phyloP scores from a whole-genome alignment of 805 yeast genomes.

The Candida parachauliodes region DNA sequence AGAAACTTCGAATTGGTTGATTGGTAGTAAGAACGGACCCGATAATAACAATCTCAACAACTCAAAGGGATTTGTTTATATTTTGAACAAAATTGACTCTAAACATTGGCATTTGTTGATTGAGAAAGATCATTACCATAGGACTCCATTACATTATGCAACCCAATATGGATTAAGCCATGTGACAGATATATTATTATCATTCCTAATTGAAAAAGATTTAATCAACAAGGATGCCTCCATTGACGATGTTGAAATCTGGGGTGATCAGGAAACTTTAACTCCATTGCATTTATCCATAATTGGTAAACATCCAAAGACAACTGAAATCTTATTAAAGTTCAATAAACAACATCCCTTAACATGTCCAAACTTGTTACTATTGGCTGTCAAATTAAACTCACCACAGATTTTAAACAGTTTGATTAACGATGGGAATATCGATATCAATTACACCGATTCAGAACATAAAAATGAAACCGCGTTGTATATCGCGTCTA shows the following conservation, averaged over 20 bases:
- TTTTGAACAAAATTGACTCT: constrained; percentile 47
- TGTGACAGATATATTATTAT: constrained; percentile 55
- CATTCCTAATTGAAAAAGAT: constrained; percentile 55
- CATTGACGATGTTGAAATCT: constrained; percentile 51
- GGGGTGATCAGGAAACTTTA: constrained; percentile 78
- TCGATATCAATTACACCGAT: constrained; percentile 63
- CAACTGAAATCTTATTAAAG: constrained; percentile 57
- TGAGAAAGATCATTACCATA: constrained; percentile 67
- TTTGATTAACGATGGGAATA: constrained; percentile 52
- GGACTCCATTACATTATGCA: constrained; percentile 89
- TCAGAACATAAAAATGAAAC: constrained; percentile 63
- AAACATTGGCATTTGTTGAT: constrained; percentile 34
- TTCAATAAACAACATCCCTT: constrained; percentile 39
- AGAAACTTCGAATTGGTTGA: constrained; percentile 44
- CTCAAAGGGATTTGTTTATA: constrained; percentile 50
- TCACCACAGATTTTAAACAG: constrained; percentile 53
- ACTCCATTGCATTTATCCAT: constrained; percentile 85
- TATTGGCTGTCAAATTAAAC: constrained; percentile 66
- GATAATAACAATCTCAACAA: constrained; percentile 37
- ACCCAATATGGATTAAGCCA: constrained; percentile 79
- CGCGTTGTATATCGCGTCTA: constrained; percentile 76
- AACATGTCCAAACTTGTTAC: constrained; percentile 54
- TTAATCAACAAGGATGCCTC: constrained; percentile 46
- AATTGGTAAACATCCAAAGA: constrained; percentile 76
- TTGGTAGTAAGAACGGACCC: constrained; percentile 35